phyloP scores from a whole-genome alignment of 176 grass and related monocot genomes.

The Zizania latifolia region DNA sequence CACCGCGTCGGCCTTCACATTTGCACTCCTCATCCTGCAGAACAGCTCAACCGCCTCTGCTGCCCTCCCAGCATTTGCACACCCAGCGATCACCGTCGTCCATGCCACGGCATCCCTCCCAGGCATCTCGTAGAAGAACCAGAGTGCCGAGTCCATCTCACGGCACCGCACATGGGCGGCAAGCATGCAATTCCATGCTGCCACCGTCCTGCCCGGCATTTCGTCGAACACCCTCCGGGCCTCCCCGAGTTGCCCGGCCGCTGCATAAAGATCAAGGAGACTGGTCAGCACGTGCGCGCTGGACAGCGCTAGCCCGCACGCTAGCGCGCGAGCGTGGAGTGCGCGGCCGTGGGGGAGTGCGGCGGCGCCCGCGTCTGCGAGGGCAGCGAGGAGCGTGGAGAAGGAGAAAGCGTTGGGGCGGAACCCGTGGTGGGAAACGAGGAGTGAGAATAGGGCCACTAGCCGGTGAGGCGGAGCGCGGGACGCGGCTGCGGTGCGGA shows the following conservation, averaged over 20 bases:
- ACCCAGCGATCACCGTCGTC: conserved; percentile 60
- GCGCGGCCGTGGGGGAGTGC: conserved; percentile 18
- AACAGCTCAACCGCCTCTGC: conserved; percentile 44
- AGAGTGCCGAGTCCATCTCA: conserved; percentile 23
- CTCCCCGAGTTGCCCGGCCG: not conserved
- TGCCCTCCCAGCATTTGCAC: conserved; percentile 26
- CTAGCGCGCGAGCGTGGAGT: conserved; percentile 40
- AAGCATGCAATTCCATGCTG: conserved; percentile 66
- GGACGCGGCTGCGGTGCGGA: conserved; percentile 35
- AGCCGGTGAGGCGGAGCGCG: not conserved
- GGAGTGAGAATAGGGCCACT: conserved; percentile 38
- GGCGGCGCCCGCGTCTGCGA: conserved; percentile 13
- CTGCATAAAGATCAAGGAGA: conserved; percentile 33
- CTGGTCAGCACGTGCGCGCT: conserved; percentile 41
- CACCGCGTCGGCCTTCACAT: conserved; percentile 40
- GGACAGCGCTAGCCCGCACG: conserved; percentile 14
- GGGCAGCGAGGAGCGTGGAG: conserved; percentile 47
- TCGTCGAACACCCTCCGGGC: conserved; percentile 54
- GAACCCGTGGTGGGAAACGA: not conserved
- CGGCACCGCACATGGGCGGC: conserved; percentile 31
- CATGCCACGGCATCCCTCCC: conserved; percentile 43
- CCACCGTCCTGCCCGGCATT: conserved; percentile 23
- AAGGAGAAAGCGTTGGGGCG: conserved; percentile 65
- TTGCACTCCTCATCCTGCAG: conserved; percentile 38
- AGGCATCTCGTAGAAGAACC: conserved; percentile 49